Base-by-base conservation (phyloP, 2,329 filamentous ascomycete species). In the Fusarium illudens region DNA sequence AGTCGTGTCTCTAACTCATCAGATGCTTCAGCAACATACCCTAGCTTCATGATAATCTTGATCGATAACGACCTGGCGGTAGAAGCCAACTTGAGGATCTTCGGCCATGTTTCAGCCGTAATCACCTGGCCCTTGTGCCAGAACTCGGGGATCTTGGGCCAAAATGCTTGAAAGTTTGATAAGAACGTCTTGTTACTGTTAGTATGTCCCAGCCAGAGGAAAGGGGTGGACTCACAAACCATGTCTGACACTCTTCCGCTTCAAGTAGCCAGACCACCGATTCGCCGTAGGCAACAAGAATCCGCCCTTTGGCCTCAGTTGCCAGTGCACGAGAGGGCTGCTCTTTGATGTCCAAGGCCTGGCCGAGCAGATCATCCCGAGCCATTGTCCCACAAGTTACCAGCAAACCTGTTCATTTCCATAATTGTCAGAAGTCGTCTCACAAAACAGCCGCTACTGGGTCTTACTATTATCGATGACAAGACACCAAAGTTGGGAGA, bases 401-500 rank as follows among this genome's bases (percentile, higher is more conserved):
- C 4, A 84, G 73, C 3, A 82, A 68, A 8, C 68, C 76, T 75
- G 67, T 68, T 68, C 6, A 33, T 33, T 27, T 30, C 15, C 27
- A 15, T 57, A 58, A 27, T 42, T 11, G 13, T 62, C 32, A 62
- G 58, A 46, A 19, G 12, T 15, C 15, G 6, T 9, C 33, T 8
- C 20, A 20, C 8, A 17, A 10, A 7, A 50, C 20, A 12, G 12
- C 6, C 12, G 10, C 6, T 4, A 5, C 10, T 7, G 15, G 15
- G 2, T 60, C 79, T 68, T 71, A 83, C 82, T 78, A 44, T 83
- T 79, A 37, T 80, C 80, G 2, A 85, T 62, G 7, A 84, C 73
- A 6, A 85, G 65, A 62, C 79, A 82, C 84, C 83, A 85, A 10
- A 84, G 58, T 65, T 85, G 84, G 1, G 80, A 75, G 44, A 85